These are phyloP conservation scores for Cyclotella cryptica DNA, from an alignment of 108 stramenopile genomes.

Conservation along the genomic window DNA sequence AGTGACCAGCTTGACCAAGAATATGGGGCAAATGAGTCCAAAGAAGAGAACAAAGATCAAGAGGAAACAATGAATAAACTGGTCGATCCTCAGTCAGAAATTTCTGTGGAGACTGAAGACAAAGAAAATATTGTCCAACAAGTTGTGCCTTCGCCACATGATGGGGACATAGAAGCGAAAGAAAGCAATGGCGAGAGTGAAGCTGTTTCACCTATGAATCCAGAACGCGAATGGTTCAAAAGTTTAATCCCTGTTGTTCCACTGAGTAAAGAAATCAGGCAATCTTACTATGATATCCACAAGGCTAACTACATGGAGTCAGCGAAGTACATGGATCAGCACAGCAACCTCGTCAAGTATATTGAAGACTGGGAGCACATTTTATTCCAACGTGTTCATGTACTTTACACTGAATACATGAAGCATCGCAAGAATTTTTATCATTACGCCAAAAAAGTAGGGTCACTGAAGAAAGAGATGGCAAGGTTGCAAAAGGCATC, in stretches of 20 bases:
- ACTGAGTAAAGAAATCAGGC: neutral
- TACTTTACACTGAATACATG: constrained; percentile 31
- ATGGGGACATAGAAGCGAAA: too few species aligned
- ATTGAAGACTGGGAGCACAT: constrained; percentile 48
- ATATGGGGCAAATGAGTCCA: neutral
- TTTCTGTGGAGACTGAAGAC: neutral
- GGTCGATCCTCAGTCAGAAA: neutral
- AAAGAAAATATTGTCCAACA: neutral
- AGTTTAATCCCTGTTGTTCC: neutral
- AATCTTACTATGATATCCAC: constrained; percentile 50
- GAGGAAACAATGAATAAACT: neutral
- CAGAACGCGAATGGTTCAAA: neutral
- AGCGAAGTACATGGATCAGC: constrained; percentile 23
- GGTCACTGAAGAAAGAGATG: constrained; percentile 30
- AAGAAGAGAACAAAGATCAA: neutral
- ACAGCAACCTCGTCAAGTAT: constrained; percentile 39
- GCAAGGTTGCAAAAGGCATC: constrained; percentile 3
- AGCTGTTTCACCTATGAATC: neutral
- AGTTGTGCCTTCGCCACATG: too few species aligned
- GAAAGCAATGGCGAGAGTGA: neutral
- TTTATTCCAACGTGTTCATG: constrained; percentile 36
- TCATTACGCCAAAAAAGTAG: constrained; percentile 49
- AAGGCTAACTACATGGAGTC: constrained; percentile 37
- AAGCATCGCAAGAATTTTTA: constrained; percentile 40
- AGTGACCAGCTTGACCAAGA: neutral